Conservation (phyloP, 2,329 filamentous ascomycete genomes). For the Apiospora pterosperma region DNA sequence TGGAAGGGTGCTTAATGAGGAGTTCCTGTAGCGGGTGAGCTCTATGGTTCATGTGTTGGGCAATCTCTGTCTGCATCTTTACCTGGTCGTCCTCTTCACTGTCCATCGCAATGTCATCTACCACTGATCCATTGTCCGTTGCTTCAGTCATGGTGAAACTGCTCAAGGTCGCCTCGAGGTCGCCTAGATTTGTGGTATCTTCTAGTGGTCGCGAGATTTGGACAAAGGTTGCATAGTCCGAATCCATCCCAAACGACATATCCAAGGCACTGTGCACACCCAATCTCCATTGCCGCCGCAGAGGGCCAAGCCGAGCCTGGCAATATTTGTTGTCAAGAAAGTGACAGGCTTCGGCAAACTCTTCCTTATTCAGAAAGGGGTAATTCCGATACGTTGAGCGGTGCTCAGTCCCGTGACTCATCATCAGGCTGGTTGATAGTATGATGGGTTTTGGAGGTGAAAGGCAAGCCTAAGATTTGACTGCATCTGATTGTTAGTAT, state of each 20-base stretch:
- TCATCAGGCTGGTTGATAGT: not conserved
- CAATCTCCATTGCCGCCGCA: constrained; percentile 54
- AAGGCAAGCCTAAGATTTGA: not conserved
- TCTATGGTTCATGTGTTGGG: not conserved
- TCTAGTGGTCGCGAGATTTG: constrained; percentile 55
- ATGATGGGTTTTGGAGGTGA: not conserved
- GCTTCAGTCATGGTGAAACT: constrained; percentile 40
- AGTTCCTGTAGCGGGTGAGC: constrained; percentile 32
- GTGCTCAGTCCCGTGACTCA: constrained; percentile 8
- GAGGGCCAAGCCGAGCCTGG: constrained; percentile 52
- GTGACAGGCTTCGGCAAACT: constrained; percentile 65
- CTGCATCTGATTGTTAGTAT: not conserved
- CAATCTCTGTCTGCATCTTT: constrained; percentile 9
- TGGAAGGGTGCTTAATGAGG: constrained; percentile 28
- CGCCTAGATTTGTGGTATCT: constrained; percentile 35
- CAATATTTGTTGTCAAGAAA: constrained; percentile 57
- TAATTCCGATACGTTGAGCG: constrained; percentile 47
- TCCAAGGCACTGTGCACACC: constrained; percentile 49
- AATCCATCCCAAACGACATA: constrained; percentile 36
- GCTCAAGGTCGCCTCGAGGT: constrained; percentile 44
- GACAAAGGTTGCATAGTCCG: constrained; percentile 49
- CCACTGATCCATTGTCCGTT: constrained; percentile 2
- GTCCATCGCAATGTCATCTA: constrained; percentile 17
- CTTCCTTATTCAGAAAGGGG: constrained; percentile 57
- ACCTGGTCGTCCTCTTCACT: constrained; percentile 56